Evolutionary conservation across 805 yeast genomes (phyloP), one percentile per base, ranked within the genome.

Genomic region (Starmera quercuum): DNA sequence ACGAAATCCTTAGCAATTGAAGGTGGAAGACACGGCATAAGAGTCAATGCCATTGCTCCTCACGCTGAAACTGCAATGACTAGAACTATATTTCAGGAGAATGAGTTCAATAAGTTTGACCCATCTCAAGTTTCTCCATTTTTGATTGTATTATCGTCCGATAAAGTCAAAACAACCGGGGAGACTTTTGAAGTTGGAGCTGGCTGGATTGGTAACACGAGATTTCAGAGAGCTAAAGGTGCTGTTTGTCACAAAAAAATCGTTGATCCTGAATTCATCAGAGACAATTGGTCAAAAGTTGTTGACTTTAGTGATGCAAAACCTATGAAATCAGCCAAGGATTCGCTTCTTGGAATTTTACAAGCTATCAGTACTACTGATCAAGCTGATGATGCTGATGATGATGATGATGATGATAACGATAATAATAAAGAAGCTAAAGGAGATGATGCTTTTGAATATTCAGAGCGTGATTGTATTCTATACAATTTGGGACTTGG

Each of bases 51-150:
- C 24, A 78, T 87, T 56, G 97, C 98, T 19, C 98, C 98, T 34
- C 96, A 90, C 57, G 97, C 97, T 20, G 97, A 90, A 53, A 90
- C 98, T 29, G 88, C 94, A 37, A 90, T 90, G 98, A 90, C 98
- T 20, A 73, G 75, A 51, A 83, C 95, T 6, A 78, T 90, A 31
- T 83, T 90, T 63, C 73, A 76, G 31, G 80, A 78, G 31, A 77
- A 75, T 40, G 95, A 90, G 59, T 73, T 80, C 47, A 84, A 85
- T 61, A 75, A 79, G 47, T 86, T 80, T 61, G 85, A 84, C 48
- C 88, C 97, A 6, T 74, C 78, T 33, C 85, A 77, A 58, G 96
- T 90, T 31, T 92, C 97, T 1, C 98, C 98, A 37, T 67, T 88
- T 42, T 75, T 86, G 45, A 85, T 86, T 13, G 68, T 81, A 47